A percentile compares a stretch with the other conserved stretches of the same genome.
Conservation (phyloP, 768 basidiomycete species). For the Macrolepiota albuminosa region DNA sequence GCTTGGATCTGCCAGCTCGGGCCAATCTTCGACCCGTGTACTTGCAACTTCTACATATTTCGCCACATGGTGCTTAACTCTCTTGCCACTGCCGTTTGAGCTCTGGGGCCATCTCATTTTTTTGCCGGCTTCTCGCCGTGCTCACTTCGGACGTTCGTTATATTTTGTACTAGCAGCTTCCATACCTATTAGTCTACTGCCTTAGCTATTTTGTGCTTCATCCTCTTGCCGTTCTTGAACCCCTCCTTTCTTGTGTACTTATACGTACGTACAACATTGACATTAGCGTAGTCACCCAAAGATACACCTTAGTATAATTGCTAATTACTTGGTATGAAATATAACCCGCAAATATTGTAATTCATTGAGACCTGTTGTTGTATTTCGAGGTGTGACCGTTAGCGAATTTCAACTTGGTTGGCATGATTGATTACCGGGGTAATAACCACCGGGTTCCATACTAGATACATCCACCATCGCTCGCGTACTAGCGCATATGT, state of each 20-base stretch:
- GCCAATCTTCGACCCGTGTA: neutral
- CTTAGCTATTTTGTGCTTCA: neutral
- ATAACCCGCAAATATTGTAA: neutral
- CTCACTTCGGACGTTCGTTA: neutral
- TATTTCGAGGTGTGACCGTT: neutral
- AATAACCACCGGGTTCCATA: neutral
- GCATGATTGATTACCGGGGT: neutral
- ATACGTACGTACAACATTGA: neutral
- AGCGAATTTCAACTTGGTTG: neutral
- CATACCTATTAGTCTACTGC: neutral
- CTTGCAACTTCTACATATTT: neutral
- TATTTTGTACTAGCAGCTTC: neutral
- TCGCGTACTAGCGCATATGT: neutral
- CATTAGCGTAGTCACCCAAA: neutral
- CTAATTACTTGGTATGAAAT: neutral
- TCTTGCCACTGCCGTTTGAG: neutral
- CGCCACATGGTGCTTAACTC: neutral
- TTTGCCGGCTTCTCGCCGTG: neutral
- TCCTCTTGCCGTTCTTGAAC: neutral
- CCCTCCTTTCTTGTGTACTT: neutral
- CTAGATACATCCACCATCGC: neutral
- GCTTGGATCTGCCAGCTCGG: neutral
- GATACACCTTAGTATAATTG: neutral
- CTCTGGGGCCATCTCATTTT: neutral
- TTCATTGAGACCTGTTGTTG: neutral